Evolutionary conservation across 352 stramenopile species (phyloP), one percentile per base, ranked within the genome.

Genomic region (Phytophthora agathidicida): DNA sequence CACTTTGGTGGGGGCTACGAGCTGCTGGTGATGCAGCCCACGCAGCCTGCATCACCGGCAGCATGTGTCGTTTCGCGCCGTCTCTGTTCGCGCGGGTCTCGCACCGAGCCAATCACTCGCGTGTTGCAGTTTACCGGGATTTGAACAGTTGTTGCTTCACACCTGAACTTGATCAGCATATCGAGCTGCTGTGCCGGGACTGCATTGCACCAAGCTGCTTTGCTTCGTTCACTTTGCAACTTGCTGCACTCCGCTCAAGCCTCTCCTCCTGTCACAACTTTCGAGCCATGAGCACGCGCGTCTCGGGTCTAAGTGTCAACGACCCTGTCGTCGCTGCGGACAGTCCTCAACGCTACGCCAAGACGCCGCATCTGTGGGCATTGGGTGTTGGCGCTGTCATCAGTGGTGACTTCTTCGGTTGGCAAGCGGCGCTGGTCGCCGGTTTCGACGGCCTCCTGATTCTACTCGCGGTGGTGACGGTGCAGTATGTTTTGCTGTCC

Each of bases 401-500:
- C 64, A 75, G 59, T 3, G 77, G 77, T 22, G 75, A 88, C 46
- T 88, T 86, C 45, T 88, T 83, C 64, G 77, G 77, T 30, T 88
- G 77, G 77, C 75, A 88, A 33, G 47, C 73, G 9, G 73, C 68
- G 11, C 58, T 88, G 14, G 62, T 79, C 46, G 72, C 77, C 13
- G 77, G 77, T 44, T 88, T 86, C 50, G 68, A 83, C 42, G 77
- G 77, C 4, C 60, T 88, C 2, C 61, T 84, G 26, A 71, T 88
- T 37, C 78, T 84, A 37, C 61, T 88, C 10, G 46, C 75, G 2
- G 42, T 88, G 43, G 71, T 83, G 14, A 84, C 77, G 1, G 77
- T 83, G 54, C 69, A 86, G 28, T 88, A 88, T 43, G 72, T 86
- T 16, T 54, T 88, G 37, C 63, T 88, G 11, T 80, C 73, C 39